Evolutionary conservation across 768 basidiomycete species (phyloP).

Genomic region (Kwoniella shandongensis): DNA sequence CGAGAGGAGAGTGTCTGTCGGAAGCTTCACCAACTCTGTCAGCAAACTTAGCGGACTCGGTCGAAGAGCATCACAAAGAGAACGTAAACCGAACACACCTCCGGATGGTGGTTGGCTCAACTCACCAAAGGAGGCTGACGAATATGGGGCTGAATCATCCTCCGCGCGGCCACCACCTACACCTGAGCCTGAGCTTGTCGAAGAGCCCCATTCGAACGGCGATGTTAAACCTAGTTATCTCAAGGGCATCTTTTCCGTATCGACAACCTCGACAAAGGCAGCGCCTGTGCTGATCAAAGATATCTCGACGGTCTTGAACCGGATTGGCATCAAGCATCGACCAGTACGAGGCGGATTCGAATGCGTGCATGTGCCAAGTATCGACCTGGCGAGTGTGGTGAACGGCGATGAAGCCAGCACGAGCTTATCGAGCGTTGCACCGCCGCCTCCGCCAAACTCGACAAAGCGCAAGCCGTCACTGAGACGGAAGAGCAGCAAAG

Average conservation of each 20-base stretch:
- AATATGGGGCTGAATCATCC: conserved; percentile 12
- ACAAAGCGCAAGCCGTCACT: conserved; percentile 21
- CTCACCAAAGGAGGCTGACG: conserved; percentile 25
- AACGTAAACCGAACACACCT: conserved; percentile 12
- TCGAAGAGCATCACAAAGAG: conserved; percentile 26
- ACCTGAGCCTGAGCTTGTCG: conserved; percentile 13
- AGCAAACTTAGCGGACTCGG: conserved; percentile 22
- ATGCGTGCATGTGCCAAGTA: conserved; percentile 91
- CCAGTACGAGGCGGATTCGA: conserved; percentile 90
- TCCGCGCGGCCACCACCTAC: conserved; percentile 12
- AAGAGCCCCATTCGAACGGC: conserved; percentile 7
- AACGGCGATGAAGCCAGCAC: conserved; percentile 43
- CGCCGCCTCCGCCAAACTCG: not conserved
- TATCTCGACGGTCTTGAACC: conserved; percentile 79
- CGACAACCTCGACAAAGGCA: conserved; percentile 89
- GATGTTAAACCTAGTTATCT: conserved; percentile 92
- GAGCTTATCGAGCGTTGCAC: conserved; percentile 15
- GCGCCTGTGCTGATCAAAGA: conserved; percentile 77
- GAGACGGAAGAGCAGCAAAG: conserved; percentile 31
- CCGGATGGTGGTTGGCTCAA: conserved; percentile 16
- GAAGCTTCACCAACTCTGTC: conserved; percentile 38
- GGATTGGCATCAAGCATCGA: conserved; percentile 93
- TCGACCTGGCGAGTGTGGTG: conserved; percentile 75
- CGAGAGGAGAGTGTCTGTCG: conserved; percentile 46
- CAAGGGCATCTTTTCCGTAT: conserved; percentile 96